Base-by-base conservation (phyloP, 2,329 filamentous ascomycete genomes). In the Microthyrium microscopicum region DNA sequence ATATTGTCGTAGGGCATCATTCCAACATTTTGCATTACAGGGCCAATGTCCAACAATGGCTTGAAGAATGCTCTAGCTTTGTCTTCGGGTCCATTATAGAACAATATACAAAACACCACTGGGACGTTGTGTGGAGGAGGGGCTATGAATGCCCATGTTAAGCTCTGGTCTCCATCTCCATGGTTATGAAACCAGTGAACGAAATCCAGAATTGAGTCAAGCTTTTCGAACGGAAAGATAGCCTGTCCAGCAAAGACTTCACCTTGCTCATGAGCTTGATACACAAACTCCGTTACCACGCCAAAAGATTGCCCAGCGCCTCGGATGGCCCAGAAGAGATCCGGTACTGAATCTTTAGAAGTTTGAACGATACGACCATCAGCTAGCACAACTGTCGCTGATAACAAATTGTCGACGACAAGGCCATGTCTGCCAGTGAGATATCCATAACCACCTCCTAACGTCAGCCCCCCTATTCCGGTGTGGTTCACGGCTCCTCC, bases 401-500 rank as follows among this genome's bases (percentile, higher is more conserved):
- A n/a, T n/a, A n/a, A n/a, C n/a, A n/a, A n/a, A n/a, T n/a, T n/a
- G n/a, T 68, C 66, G 31, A 68, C 62, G 0, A 57, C 57, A 5
- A 75, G 54, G 0, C 73, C 73, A 33, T 69, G 54, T 20, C 55
- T 52, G 1, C 66, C 64, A 18, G 58, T 63, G 12, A 76, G 51
- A 48, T 64, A 62, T 1, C 72, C 69, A 42, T 68, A 70, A 1
- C 70, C 71, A 17, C 70, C 70, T 1, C 68, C 68, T 1, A 73
- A 47, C 0, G 64, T 61, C 11, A 75, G 52, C 0, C 68, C 72
- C 2, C 68, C 70, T 5, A 76, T 64, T 5, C 72, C 71, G 1
- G 70, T 75, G 40, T 74, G 66, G 26, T 67, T 67, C 7, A 75
- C 68, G 0, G 70, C 73, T 3, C 72, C 72, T 6, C 70, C 70